Evolutionary conservation across 371 early-diverging fungal genomes (phyloP).

Genomic region (Blakeslea trispora): DNA sequence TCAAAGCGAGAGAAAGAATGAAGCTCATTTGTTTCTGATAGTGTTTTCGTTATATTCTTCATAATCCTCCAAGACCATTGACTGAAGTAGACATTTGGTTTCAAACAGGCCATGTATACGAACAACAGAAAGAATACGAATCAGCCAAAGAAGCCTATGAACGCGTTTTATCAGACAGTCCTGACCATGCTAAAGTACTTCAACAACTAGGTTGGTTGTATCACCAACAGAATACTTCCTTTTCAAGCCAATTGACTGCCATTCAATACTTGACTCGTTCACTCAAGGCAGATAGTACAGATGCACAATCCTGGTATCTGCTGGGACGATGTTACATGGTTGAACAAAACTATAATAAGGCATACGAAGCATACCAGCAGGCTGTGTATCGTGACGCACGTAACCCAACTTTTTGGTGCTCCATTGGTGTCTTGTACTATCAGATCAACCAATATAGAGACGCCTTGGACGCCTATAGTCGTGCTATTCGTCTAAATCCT

Average conservation of each 20-base stretch:
- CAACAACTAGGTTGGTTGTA: conserved; percentile 97
- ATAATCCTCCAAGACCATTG: conserved; percentile 92
- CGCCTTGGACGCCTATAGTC: conserved; percentile 95
- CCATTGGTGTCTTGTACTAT: conserved; percentile 97
- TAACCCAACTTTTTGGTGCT: conserved; percentile 98
- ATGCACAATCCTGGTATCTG: conserved; percentile 95
- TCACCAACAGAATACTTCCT: conserved; percentile 80
- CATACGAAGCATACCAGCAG: conserved; percentile 97
- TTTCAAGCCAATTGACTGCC: conserved; percentile 83
- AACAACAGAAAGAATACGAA: conserved; percentile 90
- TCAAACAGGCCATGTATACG: conserved; percentile 96
- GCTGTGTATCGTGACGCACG: conserved; percentile 94
- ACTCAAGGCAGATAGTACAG: conserved; percentile 84
- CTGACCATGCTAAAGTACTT: conserved; percentile 93
- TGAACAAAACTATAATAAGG: conserved; percentile 92
- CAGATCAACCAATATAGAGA: conserved; percentile 96
- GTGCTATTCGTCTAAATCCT: conserved; percentile 94
- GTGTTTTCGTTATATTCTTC: conserved; percentile 93
- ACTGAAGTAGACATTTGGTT: conserved; percentile 96
- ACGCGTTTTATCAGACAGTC: conserved; percentile 83
- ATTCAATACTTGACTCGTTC: conserved; percentile 83
- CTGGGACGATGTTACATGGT: conserved; percentile 97
- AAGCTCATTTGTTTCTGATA: conserved; percentile 21
- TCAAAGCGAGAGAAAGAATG: neutral
- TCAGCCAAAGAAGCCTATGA: conserved; percentile 94